Conservation (phyloP, 2,329 filamentous ascomycete genomes). For the Aureobasidium sp. region DNA sequence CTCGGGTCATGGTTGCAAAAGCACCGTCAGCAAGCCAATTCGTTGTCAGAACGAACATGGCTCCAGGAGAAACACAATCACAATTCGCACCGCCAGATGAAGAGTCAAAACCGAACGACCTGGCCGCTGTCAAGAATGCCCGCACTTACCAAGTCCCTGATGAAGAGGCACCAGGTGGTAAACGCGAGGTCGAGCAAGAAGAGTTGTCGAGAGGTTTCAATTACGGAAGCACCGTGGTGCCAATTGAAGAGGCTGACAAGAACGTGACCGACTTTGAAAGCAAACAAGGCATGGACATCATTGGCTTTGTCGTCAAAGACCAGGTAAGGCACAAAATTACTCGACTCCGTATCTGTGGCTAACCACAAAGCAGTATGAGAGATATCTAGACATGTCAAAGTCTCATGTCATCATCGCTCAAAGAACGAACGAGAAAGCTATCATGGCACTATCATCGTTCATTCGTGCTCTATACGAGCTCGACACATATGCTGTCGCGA, state of each 20-base stretch:
- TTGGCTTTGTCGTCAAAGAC: slow-evolving; percentile 73
- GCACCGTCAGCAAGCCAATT: slow-evolving; percentile 72
- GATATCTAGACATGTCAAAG: slow-evolving; percentile 78
- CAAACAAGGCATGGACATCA: slow-evolving; percentile 62
- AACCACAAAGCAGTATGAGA: slow-evolving; percentile 51
- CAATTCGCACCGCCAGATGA: slow-evolving; percentile 44
- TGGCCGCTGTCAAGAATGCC: slow-evolving; percentile 67
- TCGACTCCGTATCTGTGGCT: neutral
- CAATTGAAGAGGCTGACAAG: slow-evolving; percentile 77
- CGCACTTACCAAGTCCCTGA: slow-evolving; percentile 76
- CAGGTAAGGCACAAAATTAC: slow-evolving; percentile 43
- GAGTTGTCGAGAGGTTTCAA: slow-evolving; percentile 87
- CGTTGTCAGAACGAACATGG: slow-evolving; percentile 44
- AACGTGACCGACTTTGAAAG: slow-evolving; percentile 86
- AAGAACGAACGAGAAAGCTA: slow-evolving; percentile 70
- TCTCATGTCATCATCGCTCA: slow-evolving; percentile 69
- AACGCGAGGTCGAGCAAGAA: slow-evolving; percentile 71
- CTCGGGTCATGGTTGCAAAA: slow-evolving; percentile 69
- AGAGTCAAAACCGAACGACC: slow-evolving; percentile 32
- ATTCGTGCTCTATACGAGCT: slow-evolving; percentile 80
- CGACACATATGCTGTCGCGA: slow-evolving; percentile 76
- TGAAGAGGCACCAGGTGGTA: slow-evolving; percentile 64
- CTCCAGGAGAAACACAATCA: slow-evolving; percentile 39
- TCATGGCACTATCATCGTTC: slow-evolving; percentile 78
- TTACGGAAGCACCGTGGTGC: slow-evolving; percentile 86